phyloP scores from a whole-genome alignment of 31 red algal species.

The Bonnemaisonia californica region DNA sequence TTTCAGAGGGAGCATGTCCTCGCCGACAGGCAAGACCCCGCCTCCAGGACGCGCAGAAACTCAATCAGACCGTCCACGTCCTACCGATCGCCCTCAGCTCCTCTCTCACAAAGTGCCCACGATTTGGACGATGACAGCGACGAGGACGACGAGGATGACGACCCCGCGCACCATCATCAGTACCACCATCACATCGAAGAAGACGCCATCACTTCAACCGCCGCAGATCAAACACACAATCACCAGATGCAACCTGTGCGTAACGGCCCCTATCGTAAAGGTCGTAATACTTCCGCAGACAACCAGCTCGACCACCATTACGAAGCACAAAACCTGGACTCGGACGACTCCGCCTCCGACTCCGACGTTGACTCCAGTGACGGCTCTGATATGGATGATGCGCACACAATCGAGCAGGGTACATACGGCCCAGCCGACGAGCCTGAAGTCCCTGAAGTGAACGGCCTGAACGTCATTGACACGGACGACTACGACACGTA shows the following conservation, averaged over 20 bases:
- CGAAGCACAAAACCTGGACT: background rate
- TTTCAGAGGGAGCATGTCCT: background rate
- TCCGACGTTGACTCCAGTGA: constrained; percentile 1
- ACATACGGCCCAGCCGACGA: constrained; percentile 34
- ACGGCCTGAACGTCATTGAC: constrained; percentile 41
- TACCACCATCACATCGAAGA: too few relatives aligned
- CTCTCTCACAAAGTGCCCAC: background rate
- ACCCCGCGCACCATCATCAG: background rate
- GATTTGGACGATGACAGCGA: background rate
- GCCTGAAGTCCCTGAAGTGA: constrained; percentile 55
- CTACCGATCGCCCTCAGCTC: background rate
- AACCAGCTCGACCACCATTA: too few relatives aligned
- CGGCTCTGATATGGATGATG: background rate
- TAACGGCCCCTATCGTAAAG: too few relatives aligned
- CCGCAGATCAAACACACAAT: too few relatives aligned
- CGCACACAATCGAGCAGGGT: background rate
- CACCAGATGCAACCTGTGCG: too few relatives aligned
- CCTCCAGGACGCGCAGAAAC: background rate
- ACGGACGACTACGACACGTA: background rate
- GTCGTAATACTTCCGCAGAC: background rate
- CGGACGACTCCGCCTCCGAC: constrained; percentile 6
- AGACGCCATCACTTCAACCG: too few relatives aligned
- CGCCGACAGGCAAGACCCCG: background rate
- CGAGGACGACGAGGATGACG: background rate
- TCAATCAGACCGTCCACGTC: background rate